Evolutionary conservation across 2,329 filamentous ascomycete species (phyloP).

Genomic region (Cordyceps tenuipes): DNA sequence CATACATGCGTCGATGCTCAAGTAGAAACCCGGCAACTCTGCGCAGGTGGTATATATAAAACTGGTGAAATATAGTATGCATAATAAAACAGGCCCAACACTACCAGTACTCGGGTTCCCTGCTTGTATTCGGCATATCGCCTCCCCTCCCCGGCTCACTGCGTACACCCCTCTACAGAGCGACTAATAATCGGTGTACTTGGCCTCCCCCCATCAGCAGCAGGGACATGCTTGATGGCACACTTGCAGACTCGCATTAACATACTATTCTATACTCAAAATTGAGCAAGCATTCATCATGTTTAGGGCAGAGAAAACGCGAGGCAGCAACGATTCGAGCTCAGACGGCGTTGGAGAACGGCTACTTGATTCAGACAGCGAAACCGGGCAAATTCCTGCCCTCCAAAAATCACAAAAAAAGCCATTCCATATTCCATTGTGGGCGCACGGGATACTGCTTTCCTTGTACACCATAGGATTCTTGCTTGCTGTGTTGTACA

Average conservation of each 20-base stretch:
- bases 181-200: too few relatives aligned
- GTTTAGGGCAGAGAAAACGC: not conserved
- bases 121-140: too few relatives aligned
- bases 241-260: too few relatives aligned
- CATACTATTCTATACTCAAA: too few relatives aligned
- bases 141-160: too few relatives aligned
- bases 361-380: not conserved
- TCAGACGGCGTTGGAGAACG: not conserved
- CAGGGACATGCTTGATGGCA: too few relatives aligned
- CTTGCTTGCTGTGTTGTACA: not conserved
- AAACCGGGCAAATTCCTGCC: not conserved
- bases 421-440: not conserved
- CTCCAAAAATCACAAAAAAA: not conserved
- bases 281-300: not conserved
- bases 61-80: not conserved
- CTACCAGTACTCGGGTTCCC: too few relatives aligned
- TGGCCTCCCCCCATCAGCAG: too few relatives aligned
- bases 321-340: not conserved
- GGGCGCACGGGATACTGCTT: not conserved
- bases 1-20: not conserved
- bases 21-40: not conserved
- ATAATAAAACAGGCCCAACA: too few relatives aligned
- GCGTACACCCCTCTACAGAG: too few relatives aligned
- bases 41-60: not conserved
- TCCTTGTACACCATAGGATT: not conserved